Evolutionary conservation across 441 rosid species (phyloP), one percentile per base, ranked within the genome.

Genomic region (Pelargonium cotyledonis): DNA sequence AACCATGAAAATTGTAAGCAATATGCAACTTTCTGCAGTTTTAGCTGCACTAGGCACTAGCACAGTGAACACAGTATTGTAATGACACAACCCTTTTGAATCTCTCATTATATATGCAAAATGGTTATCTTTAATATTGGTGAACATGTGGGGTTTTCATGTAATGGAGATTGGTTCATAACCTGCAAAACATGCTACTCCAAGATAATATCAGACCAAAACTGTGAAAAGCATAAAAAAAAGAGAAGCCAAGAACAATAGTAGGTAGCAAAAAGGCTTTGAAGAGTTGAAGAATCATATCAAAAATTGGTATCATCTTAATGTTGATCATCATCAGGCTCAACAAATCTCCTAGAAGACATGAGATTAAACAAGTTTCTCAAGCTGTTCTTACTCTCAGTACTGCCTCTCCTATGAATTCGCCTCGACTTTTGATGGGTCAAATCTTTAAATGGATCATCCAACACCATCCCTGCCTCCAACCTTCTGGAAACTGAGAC

Each of bases 351-450:
- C 35, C 63, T 19, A 7, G 63, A 60, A 8, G 63, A 60, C 63
- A 60, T 60, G 26, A 19, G 10, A 21, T 60, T 60, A 19, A 60
- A 60, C 63, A 60, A 60, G 35, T 60, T 60, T 23, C 63, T 60
- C 26, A 60, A 23, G 35, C 63, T 60, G 35, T 60, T 60, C 35
- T 60, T 23, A 19, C 63, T 60, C 63, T 60, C 63, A 11, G 10
- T 60, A 19, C 14, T 29, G 35, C 3, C 35, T 29, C 35, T 29
- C 35, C 35, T 29, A 29, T 29, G 35, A 29, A 29, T 16, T 8
- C 31, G 12, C 12, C 63, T 19, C 26, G 35, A 18, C 23, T 19
- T 7, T 10, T 19, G 9, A 9, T 60, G 31, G 4, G 14, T 23
- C 35, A 60, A 60, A 8, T 26, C 63, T 6, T 18, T 60, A 19